phyloP scores from a whole-genome alignment of 352 stramenopile genomes.

The Phytophthora megakarya region DNA sequence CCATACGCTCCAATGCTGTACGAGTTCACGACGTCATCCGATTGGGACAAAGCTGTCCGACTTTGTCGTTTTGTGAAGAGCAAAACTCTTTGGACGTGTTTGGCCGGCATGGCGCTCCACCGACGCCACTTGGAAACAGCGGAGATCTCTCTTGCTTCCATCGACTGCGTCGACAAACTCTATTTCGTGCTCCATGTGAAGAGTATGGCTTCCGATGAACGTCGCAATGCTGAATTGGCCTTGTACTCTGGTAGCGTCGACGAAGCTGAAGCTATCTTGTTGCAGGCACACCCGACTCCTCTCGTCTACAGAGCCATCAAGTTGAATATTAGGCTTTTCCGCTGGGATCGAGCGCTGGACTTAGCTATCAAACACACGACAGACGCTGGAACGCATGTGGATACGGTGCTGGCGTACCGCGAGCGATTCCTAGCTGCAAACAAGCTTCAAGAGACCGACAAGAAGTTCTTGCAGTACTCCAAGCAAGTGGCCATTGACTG shows the following conservation, averaged over 20 bases:
- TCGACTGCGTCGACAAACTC: conserved; percentile 93
- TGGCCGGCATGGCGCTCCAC: conserved; percentile 91
- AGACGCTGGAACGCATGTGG: conserved; percentile 83
- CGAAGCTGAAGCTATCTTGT: conserved; percentile 91
- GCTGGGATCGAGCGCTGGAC: conserved; percentile 88
- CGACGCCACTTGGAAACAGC: conserved; percentile 90
- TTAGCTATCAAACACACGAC: conserved; percentile 91
- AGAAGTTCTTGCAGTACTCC: conserved; percentile 88
- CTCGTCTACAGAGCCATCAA: conserved; percentile 94
- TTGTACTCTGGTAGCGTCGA: conserved; percentile 87
- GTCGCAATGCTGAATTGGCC: conserved; percentile 88
- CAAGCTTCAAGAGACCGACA: conserved; percentile 88
- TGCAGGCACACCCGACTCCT: conserved; percentile 88
- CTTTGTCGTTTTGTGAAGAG: conserved; percentile 93
- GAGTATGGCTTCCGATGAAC: conserved; percentile 80
- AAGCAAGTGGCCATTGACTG: conserved; percentile 89
- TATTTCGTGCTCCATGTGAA: conserved; percentile 93
- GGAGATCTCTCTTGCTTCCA: conserved; percentile 91
- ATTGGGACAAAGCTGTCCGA: conserved; percentile 93
- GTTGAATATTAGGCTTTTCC: conserved; percentile 91
- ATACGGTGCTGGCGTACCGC: conserved; percentile 91
- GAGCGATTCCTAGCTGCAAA: conserved; percentile 87
- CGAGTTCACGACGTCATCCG: conserved; percentile 73
- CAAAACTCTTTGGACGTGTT: conserved; percentile 88
- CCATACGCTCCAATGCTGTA: conserved; percentile 88